phyloP scores from a whole-genome alignment of 2,329 filamentous ascomycete genomes.

The Fusarium tupiense region DNA sequence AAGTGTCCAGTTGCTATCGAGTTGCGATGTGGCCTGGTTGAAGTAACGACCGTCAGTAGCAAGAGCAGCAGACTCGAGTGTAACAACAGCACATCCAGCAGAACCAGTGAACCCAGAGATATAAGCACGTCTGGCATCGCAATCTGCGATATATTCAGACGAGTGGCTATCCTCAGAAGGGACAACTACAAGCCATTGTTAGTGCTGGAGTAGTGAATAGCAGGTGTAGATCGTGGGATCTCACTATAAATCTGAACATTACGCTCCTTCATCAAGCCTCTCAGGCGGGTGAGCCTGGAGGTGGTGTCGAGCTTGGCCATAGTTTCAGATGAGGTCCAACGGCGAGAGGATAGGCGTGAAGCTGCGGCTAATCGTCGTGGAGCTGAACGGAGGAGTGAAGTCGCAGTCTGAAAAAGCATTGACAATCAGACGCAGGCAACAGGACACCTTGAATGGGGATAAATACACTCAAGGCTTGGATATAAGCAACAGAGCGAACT shows the following conservation, averaged over 20 bases:
- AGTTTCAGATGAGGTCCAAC: conserved; percentile 34
- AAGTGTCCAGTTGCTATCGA: conserved; percentile 90
- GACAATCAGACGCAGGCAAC: conserved; percentile 34
- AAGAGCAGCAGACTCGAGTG: conserved; percentile 84
- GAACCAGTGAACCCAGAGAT: conserved; percentile 96
- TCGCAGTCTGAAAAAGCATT: conserved; percentile 40
- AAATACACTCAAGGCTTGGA: conserved; percentile 12
- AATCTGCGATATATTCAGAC: conserved; percentile 97
- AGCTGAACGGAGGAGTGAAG: conserved; percentile 35
- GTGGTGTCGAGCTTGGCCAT: conserved; percentile 74
- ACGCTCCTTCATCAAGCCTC: conserved; percentile 86
- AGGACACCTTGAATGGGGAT: conserved; percentile 8
- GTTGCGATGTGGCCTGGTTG: conserved; percentile 91
- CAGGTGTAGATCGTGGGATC: conserved; percentile 32
- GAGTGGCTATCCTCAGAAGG: conserved; percentile 98
- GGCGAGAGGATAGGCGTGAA: conserved; percentile 18
- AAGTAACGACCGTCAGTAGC: conserved; percentile 98
- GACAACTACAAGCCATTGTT: conserved; percentile 69
- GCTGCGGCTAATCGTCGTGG: conserved; percentile 23
- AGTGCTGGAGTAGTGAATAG: background rate
- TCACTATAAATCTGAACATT: conserved; percentile 93
- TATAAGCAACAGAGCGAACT: background rate
- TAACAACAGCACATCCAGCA: conserved; percentile 90
- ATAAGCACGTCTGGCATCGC: conserved; percentile 88
- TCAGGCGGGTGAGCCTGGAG: conserved; percentile 77